Conservation (phyloP, 768 basidiomycete species). For the Tylopilus sp. region DNA sequence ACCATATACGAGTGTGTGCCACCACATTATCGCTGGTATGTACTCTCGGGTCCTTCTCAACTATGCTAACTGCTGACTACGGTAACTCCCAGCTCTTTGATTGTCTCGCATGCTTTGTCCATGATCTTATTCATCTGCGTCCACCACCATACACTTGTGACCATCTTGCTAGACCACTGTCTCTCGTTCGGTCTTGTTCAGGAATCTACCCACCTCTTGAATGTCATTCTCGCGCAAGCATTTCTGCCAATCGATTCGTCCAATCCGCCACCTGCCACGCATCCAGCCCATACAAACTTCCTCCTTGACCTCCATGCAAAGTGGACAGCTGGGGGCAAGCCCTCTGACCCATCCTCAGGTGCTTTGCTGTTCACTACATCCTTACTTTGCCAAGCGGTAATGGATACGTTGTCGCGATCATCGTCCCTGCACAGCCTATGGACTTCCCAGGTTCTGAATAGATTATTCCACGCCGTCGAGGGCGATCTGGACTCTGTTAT, state of each 20-base stretch:
- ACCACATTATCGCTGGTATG: conserved; percentile 51
- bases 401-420: conserved; percentile 15
- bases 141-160: conserved; percentile 47
- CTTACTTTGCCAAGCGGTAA: conserved; percentile 23
- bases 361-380: conserved; percentile 25
- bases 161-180: conserved; percentile 48
- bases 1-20: conserved; percentile 53
- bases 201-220: conserved; percentile 44
- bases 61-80: conserved; percentile 10
- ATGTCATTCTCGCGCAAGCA: conserved; percentile 38
- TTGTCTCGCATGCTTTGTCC: conserved; percentile 51
- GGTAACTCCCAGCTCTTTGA: conserved; percentile 37
- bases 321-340: conserved; percentile 32
- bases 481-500: conserved; percentile 34
- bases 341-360: not conserved
- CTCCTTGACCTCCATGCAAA: conserved; percentile 41
- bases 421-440: conserved; percentile 34
- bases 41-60: conserved; percentile 21
- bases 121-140: conserved; percentile 44
- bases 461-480: conserved; percentile 32
- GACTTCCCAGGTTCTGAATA: conserved; percentile 41
- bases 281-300: conserved; percentile 45
- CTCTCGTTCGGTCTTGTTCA: conserved; percentile 39
- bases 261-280: conserved; percentile 34
- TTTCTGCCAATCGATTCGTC: conserved; percentile 26